phyloP scores from a whole-genome alignment of 768 basidiomycete species.

The Tulasnella sp. region DNA sequence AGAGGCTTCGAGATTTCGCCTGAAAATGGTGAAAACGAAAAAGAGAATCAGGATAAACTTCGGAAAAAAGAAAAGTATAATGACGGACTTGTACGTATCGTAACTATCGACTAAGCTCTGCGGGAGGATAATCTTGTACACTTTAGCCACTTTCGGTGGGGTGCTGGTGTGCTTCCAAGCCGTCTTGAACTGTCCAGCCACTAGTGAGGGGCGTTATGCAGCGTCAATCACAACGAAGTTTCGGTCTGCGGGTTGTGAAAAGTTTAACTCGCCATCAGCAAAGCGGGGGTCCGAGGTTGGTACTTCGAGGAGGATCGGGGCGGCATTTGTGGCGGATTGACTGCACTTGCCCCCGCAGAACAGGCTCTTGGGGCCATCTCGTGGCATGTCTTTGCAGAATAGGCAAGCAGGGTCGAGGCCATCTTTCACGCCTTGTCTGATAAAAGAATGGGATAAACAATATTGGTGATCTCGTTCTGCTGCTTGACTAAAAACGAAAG shows the following conservation, averaged over 20 bases:
- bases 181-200: slow-evolving; percentile 5
- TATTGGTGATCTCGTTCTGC: neutral
- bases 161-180: slow-evolving; percentile 4
- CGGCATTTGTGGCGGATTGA: neutral
- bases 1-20: neutral
- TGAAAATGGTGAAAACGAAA: neutral
- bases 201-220: neutral
- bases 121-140: slow-evolving; percentile 10
- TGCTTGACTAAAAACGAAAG: neutral
- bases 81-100: slow-evolving; percentile 8
- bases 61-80: no score
- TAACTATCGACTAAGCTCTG: neutral
- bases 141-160: neutral
- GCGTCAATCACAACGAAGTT: neutral
- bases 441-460: neutral
- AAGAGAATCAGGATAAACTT: neutral
- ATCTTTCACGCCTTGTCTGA: neutral
- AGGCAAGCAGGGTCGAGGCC: slow-evolving; percentile 7
- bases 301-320: neutral
- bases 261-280: neutral
- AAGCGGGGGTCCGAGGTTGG: slow-evolving; percentile 11
- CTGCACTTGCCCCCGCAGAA: slow-evolving; percentile 1
- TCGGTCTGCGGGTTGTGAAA: no score
- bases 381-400: neutral
- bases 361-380: neutral